Evolutionary conservation across 1,284 basidiomycete species (phyloP), one percentile per base, ranked within the genome.

Genomic region (Violaceomyces palustris): DNA sequence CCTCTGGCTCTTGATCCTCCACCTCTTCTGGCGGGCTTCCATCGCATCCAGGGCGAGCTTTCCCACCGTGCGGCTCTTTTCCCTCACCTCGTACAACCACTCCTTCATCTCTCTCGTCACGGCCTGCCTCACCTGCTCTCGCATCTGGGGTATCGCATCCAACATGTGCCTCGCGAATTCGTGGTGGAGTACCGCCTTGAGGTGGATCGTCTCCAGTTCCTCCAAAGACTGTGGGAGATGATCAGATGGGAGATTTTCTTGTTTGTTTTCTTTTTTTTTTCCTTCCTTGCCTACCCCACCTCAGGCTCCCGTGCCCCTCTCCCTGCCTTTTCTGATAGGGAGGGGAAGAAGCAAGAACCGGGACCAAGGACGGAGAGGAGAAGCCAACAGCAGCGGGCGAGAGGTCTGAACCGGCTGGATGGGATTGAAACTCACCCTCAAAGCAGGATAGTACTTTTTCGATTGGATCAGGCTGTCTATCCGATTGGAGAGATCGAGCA

Each of bases 91-190:
- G 42, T 93, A 83, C 21, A 99, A 77, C 94, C 94, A 99, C 53
- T 94, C 86, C 73, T 97, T 98, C 77, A 91, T 86, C 7, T 91
- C 88, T 0, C 89, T 86, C 1, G 88, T 93, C 2, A 98, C 94
- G 0, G 88, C 87, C 63, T 88, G 85, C 72, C 92, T 89, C 69
- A 99, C 88, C 60, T 90, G 86, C 17, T 80, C 78, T 7, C 91
- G 84, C 35, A 93, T 79, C 1, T 90, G 91, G 1, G 94, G 94
- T 22, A 98, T 77, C 0, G 90, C 91, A 0, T 88, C 88, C 21
- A 94, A 78, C 58, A 99, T 80, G 75, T 94, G 85, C 42, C 88
- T 85, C 59, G 92, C 93, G 74, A 98, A 85, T 1, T 92, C 90
- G 70, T 92, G 87, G 4, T 89, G 88, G 42, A 97, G 78, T 7